These are phyloP conservation scores for Starmerella stellata DNA, from an alignment of 805 yeast genomes.

Conservation along the genomic window DNA sequence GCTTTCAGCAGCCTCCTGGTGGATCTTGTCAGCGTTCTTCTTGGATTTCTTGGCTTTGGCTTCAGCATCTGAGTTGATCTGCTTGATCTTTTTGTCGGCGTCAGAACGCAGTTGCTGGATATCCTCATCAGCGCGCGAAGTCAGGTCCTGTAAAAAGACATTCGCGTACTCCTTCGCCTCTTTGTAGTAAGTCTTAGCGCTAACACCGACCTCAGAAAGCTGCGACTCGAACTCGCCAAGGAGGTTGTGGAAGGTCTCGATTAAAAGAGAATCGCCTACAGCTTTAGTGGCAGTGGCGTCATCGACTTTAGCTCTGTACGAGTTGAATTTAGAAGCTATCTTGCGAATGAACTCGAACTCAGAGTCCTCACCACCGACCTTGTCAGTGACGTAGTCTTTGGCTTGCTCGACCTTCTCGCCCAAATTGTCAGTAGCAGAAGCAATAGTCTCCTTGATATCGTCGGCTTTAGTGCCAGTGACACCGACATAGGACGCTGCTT, in stretches of 20 bases:
- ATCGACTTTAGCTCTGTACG: background rate
- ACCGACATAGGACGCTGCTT: background rate
- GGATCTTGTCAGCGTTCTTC: background rate
- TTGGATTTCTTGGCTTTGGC: background rate
- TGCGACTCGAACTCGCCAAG: too few relatives aligned
- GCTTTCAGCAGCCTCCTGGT: background rate
- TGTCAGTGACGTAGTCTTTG: background rate
- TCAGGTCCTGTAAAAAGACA: background rate
- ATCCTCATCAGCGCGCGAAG: background rate
- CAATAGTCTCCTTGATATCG: constrained; percentile 46
- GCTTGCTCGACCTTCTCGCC: constrained; percentile 27
- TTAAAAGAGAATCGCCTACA: background rate
- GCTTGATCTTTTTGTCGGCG: background rate
- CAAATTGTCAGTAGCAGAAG: constrained; percentile 42
- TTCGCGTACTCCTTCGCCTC: background rate
- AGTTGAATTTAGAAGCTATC: background rate
- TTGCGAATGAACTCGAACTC: background rate
- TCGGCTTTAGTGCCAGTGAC: background rate
- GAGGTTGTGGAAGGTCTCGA: background rate
- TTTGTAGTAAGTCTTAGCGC: too few relatives aligned
- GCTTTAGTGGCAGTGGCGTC: background rate
- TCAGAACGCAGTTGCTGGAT: background rate
- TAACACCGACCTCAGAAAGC: too few relatives aligned
- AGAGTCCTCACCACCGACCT: background rate
- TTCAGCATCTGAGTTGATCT: background rate